These are phyloP conservation scores for Fragilaria radians DNA, from an alignment of 108 stramenopile genomes.

Conservation along the genomic window DNA sequence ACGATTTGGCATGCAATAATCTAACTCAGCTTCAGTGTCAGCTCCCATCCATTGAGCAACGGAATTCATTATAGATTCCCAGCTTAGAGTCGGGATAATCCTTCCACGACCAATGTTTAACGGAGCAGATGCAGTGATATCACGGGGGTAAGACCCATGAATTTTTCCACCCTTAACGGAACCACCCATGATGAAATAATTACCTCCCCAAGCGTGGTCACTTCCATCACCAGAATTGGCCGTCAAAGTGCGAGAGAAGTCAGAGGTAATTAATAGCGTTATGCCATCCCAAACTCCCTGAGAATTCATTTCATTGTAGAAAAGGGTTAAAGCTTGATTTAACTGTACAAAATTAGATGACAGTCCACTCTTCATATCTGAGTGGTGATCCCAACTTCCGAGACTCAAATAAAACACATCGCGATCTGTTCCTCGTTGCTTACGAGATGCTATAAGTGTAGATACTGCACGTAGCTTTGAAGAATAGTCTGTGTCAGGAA, in stretches of 20 bases:
- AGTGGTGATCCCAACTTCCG: constrained; percentile 68
- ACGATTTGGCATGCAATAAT: constrained; percentile 36
- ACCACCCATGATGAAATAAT: constrained; percentile 33
- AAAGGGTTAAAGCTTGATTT: constrained; percentile 35
- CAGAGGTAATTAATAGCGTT: constrained; percentile 43
- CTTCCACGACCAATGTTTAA: constrained; percentile 44
- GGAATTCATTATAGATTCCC: constrained; percentile 61
- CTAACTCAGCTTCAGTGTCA: constrained; percentile 11
- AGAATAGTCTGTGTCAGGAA: neutral
- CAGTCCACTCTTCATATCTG: constrained; percentile 9
- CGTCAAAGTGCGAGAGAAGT: constrained; percentile 53
- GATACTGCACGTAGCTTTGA: constrained; percentile 26
- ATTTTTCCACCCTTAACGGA: constrained; percentile 45
- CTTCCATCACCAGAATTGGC: constrained; percentile 49
- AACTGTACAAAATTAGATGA: constrained; percentile 25
- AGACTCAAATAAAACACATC: constrained; percentile 49
- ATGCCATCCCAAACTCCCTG: constrained; percentile 48
- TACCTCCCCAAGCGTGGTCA: constrained; percentile 71
- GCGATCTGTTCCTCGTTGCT: constrained; percentile 34
- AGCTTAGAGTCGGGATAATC: constrained; percentile 58
- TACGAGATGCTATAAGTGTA: constrained; percentile 41
- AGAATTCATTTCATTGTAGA: constrained; percentile 47
- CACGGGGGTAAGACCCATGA: constrained; percentile 50
- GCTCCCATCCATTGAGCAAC: constrained; percentile 46
- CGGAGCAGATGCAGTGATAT: constrained; percentile 26